These are phyloP conservation scores for Selaginella moellendorffii DNA, from an alignment of 75 land plant species.

Conservation along the genomic window DNA sequence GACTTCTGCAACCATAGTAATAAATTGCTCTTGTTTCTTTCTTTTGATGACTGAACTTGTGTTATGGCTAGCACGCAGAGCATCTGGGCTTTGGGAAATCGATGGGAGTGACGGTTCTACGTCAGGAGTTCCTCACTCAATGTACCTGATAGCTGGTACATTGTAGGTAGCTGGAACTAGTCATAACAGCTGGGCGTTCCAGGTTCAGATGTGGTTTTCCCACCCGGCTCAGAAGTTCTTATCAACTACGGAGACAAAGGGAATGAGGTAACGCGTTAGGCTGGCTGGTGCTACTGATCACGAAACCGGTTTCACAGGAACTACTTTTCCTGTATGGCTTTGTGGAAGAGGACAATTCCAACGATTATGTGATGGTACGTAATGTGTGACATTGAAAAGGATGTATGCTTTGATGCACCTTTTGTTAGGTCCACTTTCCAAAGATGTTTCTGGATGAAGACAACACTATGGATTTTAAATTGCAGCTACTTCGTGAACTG, in stretches of 20 bases:
- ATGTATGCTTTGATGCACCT: not conserved
- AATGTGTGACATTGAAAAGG: not conserved
- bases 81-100: conserved; percentile 70
- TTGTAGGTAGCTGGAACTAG: not conserved
- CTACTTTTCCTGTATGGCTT: conserved; percentile 84
- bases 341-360: conserved; percentile 71
- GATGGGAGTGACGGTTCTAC: conserved; percentile 49
- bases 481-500: not conserved
- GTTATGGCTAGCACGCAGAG: conserved; percentile 24
- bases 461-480: not conserved
- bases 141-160: conserved; percentile 73
- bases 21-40: not conserved
- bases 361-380: conserved; percentile 86
- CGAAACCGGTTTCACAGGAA: conserved; percentile 38
- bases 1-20: conserved; percentile 98
- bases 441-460: not conserved
- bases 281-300: conserved; percentile 1
- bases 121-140: conserved; percentile 64
- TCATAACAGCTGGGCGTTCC: not conserved
- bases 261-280: conserved; percentile 57
- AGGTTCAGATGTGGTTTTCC: not conserved
- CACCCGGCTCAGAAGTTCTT: conserved; percentile 38
- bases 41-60: conserved; percentile 1
- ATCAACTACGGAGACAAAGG: conserved; percentile 92
- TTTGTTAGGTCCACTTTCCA: not conserved